phyloP scores from a whole-genome alignment of 306 rosid species.

The Vigna trinervia region DNA sequence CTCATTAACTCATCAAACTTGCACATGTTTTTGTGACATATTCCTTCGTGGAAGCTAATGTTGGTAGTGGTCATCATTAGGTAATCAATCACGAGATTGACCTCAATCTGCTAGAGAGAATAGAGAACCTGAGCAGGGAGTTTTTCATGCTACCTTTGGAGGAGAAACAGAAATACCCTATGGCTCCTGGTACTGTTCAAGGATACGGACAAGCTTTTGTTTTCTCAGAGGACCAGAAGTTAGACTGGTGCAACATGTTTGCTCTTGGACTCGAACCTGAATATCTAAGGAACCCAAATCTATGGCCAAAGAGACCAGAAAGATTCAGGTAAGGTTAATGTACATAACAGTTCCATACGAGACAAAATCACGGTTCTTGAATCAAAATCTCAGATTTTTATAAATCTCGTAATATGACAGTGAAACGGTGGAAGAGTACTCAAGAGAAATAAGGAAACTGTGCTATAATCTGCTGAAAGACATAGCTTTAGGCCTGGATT shows the following conservation, averaged over 20 bases:
- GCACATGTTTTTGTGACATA: not conserved
- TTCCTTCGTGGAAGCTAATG: slow-evolving; percentile 38
- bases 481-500: slow-evolving; percentile 74
- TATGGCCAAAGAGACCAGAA: slow-evolving; percentile 86
- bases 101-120: slow-evolving; percentile 62
- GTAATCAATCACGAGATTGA: slow-evolving; percentile 85
- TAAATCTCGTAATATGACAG: slow-evolving; percentile 44
- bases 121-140: slow-evolving; percentile 69
- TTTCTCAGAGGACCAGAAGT: slow-evolving; percentile 93
- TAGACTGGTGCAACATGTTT: slow-evolving; percentile 99
- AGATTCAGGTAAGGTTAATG: slow-evolving; percentile 69
- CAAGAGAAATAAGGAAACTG: slow-evolving; percentile 67
- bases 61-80: slow-evolving; percentile 42
- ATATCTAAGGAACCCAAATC: slow-evolving; percentile 62
- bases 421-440: slow-evolving; percentile 81
- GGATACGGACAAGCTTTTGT: slow-evolving; percentile 99
- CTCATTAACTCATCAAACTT: slow-evolving; percentile 14
- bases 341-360: not conserved
- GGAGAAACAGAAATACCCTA: slow-evolving; percentile 83
- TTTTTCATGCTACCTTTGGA: slow-evolving; percentile 93
- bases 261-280: slow-evolving; percentile 89
- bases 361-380: not conserved
- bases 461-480: slow-evolving; percentile 67
- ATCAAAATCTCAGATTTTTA: not conserved
- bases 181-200: slow-evolving; percentile 92